Conservation (phyloP, 2,329 filamentous ascomycete genomes). For the Epicoccum nigrum region DNA sequence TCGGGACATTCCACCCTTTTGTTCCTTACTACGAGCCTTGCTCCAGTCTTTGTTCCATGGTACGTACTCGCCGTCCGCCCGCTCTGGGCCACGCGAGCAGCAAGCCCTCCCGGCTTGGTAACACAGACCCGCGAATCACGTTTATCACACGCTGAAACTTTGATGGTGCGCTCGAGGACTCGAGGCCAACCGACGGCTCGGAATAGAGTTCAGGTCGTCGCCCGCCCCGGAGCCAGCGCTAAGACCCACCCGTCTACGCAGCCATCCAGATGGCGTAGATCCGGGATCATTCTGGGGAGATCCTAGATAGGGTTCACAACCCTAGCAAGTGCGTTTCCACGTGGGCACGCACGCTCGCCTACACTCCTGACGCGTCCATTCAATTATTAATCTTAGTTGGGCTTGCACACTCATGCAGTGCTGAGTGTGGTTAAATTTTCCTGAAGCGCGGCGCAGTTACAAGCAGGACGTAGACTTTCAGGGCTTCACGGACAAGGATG, state of each 20-base stretch:
- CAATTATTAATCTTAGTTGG: background rate
- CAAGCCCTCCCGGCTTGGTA: slow-evolving; percentile 4
- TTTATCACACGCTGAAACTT: slow-evolving; percentile 9
- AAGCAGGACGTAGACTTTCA: background rate
- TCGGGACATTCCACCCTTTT: slow-evolving; percentile 3
- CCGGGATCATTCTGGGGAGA: slow-evolving; percentile 17
- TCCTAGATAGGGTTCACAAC: slow-evolving; percentile 10
- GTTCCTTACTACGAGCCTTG: too few relatives aligned
- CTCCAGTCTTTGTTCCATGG: slow-evolving; percentile 16
- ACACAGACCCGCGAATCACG: slow-evolving; percentile 10
- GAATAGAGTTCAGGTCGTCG: slow-evolving; percentile 27
- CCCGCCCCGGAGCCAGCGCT: slow-evolving; percentile 26
- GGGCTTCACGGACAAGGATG: slow-evolving; percentile 13
- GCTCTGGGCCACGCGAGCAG: slow-evolving; percentile 26
- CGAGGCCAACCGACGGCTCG: slow-evolving; percentile 15
- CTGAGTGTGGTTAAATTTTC: background rate
- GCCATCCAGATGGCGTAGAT: slow-evolving; percentile 16
- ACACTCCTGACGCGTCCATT: background rate
- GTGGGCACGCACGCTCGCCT: slow-evolving; percentile 12
- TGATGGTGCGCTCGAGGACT: slow-evolving; percentile 19
- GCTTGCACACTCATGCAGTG: background rate
- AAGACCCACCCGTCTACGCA: slow-evolving; percentile 12
- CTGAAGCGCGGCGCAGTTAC: background rate
- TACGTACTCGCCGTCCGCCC: slow-evolving; percentile 21
- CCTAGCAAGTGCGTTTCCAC: slow-evolving; percentile 14